These are phyloP conservation scores for Sarocladium strictum DNA, from an alignment of 2,329 filamentous ascomycete species.

Conservation along the genomic window DNA sequence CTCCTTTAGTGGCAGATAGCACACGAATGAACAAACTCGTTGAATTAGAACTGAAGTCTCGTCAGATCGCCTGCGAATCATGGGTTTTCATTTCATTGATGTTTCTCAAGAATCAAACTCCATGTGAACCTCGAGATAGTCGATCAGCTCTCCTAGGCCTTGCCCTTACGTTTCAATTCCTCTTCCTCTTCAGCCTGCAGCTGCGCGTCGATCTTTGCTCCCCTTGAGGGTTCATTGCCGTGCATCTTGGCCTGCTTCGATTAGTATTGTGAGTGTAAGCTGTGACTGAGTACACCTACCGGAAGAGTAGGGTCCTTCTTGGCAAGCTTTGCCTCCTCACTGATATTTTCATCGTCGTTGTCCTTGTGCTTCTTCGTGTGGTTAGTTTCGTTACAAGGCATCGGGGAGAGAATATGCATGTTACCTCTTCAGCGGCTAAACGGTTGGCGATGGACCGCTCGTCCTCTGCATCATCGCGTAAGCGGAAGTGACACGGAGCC, in stretches of 20 bases:
- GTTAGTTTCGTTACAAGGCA: conserved; percentile 29
- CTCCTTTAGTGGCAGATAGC: no score
- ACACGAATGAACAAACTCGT: no score
- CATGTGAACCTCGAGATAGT: neutral
- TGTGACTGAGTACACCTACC: conserved; percentile 32
- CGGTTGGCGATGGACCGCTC: conserved; percentile 67
- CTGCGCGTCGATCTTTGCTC: conserved; percentile 66
- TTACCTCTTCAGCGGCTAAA: conserved; percentile 55
- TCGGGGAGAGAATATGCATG: conserved; percentile 18
- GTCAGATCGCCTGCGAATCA: no score
- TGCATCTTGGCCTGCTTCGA: conserved; percentile 51
- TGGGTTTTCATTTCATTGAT: conserved; percentile 1
- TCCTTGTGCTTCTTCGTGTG: neutral
- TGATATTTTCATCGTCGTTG: conserved; percentile 24
- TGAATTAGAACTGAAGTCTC: no score
- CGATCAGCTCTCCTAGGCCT: neutral
- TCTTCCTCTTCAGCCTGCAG: conserved; percentile 63
- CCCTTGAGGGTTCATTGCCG: conserved; percentile 67
- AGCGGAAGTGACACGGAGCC: no score
- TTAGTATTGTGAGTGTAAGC: neutral
- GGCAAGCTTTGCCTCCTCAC: conserved; percentile 28
- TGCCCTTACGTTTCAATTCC: conserved; percentile 51
- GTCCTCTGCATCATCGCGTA: conserved; percentile 46
- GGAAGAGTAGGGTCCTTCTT: conserved; percentile 58
- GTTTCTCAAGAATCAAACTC: neutral